Evolutionary conservation across 768 basidiomycete species (phyloP).

Genomic region (Kwoniella newhampshirensis): DNA sequence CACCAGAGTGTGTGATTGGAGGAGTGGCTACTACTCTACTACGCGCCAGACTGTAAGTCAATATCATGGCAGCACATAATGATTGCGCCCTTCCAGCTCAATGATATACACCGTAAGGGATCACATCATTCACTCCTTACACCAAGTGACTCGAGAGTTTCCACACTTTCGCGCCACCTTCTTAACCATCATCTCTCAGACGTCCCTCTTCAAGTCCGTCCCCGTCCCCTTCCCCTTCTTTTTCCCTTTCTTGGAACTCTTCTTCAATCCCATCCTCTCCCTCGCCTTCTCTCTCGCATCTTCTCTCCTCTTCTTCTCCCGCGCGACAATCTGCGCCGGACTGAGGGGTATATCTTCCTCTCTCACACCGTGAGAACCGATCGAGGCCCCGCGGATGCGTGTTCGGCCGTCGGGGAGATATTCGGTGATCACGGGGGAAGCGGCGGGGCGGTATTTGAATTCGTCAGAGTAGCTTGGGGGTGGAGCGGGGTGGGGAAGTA

Average conservation of each 20-base stretch:
- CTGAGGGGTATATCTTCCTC: conserved; percentile 46
- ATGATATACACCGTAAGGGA: no score
- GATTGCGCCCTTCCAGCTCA: no score
- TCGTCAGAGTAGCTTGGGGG: conserved; percentile 72
- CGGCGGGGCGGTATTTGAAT: conserved; percentile 77
- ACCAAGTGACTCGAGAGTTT: no score
- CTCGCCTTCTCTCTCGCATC: conserved; percentile 49
- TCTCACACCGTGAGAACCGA: conserved; percentile 53
- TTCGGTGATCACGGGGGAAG: conserved; percentile 79
- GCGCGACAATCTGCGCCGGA: conserved; percentile 26
- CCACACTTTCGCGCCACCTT: conserved; percentile 4
- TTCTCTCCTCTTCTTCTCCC: conserved; percentile 37
- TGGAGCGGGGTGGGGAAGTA: background rate
- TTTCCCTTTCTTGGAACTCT: conserved; percentile 21
- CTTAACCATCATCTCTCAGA: conserved; percentile 1
- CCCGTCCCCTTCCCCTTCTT: conserved; percentile 20
- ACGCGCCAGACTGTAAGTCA: no score
- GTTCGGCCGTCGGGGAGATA: conserved; percentile 68
- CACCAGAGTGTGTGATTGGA: no score
- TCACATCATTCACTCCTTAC: no score
- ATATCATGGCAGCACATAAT: no score
- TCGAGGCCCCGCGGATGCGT: conserved; percentile 68
- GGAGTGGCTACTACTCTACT: no score
- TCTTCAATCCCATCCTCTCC: conserved; percentile 40
- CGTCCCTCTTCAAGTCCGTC: background rate